Conservation (phyloP, 345 rosid species). For the Citrus unshiu region DNA sequence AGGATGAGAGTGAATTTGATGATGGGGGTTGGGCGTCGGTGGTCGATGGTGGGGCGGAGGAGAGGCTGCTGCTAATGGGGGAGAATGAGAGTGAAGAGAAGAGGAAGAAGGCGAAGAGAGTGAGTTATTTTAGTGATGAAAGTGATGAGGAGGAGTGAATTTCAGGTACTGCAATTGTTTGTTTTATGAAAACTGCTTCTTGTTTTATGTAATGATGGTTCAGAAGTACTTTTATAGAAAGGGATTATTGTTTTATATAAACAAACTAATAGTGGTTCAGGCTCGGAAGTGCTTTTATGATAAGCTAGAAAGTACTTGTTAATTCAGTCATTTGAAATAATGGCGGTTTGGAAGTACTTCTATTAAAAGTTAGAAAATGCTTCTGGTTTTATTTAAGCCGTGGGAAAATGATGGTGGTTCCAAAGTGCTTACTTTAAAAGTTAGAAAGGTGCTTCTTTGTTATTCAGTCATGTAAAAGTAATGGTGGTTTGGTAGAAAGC, state of each 20-base stretch:
- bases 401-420: neutral
- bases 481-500: neutral
- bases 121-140: slow-evolving; percentile 90
- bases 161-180: neutral
- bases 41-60: slow-evolving; percentile 77
- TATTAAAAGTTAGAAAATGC: neutral
- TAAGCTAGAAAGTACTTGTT: neutral
- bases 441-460: neutral
- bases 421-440: neutral
- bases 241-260: too few relatives aligned
- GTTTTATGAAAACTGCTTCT: neutral
- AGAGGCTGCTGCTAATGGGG: slow-evolving; percentile 57
- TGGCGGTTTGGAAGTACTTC: neutral
- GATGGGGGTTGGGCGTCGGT: slow-evolving; percentile 96
- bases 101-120: slow-evolving; percentile 53
- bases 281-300: neutral
- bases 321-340: neutral
- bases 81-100: slow-evolving; percentile 36
- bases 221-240: neutral
- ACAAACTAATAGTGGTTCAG: neutral
- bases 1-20: slow-evolving; percentile 45
- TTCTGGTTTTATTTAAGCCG: neutral
- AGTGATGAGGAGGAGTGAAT: slow-evolving; percentile 69
- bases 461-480: neutral
- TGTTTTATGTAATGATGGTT: neutral